These are phyloP conservation scores for Xylariales sp. DNA, from an alignment of 2,329 filamentous ascomycete species.

Conservation along the genomic window DNA sequence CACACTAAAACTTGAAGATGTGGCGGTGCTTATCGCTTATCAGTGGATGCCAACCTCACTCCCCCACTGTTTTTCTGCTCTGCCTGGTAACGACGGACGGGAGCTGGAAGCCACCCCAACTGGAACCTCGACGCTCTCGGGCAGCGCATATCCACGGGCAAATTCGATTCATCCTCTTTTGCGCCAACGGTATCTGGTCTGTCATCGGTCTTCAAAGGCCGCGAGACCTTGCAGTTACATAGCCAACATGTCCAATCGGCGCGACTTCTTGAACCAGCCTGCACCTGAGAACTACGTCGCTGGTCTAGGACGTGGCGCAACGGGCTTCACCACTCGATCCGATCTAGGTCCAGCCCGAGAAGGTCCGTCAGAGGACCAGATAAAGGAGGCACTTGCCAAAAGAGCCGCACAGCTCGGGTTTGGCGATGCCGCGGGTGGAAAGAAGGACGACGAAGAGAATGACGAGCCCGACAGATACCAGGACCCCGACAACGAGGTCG, in stretches of 20 bases:
- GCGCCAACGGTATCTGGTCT: no score
- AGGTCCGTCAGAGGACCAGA: slow-evolving; percentile 94
- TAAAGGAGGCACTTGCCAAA: slow-evolving; percentile 95
- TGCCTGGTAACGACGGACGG: no score
- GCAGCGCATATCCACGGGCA: no score
- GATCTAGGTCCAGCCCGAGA: slow-evolving; percentile 93
- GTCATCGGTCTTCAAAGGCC: no score
- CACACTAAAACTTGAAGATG: no score
- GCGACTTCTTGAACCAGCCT: slow-evolving; percentile 83
- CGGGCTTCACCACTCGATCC: slow-evolving; percentile 94
- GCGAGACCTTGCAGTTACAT: no score
- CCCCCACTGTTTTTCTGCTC: no score
- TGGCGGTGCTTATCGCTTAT: no score
- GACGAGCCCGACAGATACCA: slow-evolving; percentile 81
- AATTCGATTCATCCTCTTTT: no score
- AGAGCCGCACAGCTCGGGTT: slow-evolving; percentile 79
- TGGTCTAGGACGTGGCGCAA: slow-evolving; percentile 94
- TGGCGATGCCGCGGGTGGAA: slow-evolving; percentile 50
- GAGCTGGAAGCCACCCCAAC: no score
- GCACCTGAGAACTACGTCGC: slow-evolving; percentile 88
- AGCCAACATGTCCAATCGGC: slow-evolving; percentile 56
- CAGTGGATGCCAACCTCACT: no score
- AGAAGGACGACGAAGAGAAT: slow-evolving; percentile 67
- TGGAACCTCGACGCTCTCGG: no score
- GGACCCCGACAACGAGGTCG: slow-evolving; percentile 95